A percentile compares a stretch with the other conserved stretches of the same genome.
Evolutionary conservation across 805 yeast species (phyloP).

Genomic region (Hyphopichia homilentoma): DNA sequence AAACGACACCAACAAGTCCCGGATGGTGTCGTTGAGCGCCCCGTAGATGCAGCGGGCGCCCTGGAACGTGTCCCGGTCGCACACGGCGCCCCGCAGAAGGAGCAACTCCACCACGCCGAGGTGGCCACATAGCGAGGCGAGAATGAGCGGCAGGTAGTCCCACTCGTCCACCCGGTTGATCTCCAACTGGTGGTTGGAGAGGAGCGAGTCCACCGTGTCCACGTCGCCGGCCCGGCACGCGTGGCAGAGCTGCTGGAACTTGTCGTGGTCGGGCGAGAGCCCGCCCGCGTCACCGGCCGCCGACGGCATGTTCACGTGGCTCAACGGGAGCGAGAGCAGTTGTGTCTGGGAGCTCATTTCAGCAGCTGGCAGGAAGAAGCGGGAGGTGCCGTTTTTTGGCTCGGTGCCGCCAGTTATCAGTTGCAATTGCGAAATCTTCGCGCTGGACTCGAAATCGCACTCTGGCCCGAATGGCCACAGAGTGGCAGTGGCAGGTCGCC

Average conservation of each 20-base stretch:
- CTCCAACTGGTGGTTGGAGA: slow-evolving; percentile 38
- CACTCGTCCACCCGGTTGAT: slow-evolving; percentile 60
- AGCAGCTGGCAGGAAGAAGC: too few species aligned
- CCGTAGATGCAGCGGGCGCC: slow-evolving; percentile 77
- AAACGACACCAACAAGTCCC: slow-evolving; percentile 53
- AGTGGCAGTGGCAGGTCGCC: too few species aligned
- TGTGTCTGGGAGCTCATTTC: too few species aligned
- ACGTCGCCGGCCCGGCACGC: slow-evolving; percentile 72
- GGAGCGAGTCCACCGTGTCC: slow-evolving; percentile 56
- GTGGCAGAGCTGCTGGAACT: slow-evolving; percentile 47
- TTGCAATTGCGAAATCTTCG: too few species aligned
- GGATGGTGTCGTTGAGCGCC: slow-evolving; percentile 64
- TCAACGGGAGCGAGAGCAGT: too few species aligned
- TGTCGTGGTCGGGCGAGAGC: too few species aligned
- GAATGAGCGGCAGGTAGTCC: slow-evolving; percentile 71
- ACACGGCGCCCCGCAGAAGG: slow-evolving; percentile 63
- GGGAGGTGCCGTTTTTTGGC: too few species aligned
- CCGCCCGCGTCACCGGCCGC: background rate
- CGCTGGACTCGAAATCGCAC: too few species aligned
- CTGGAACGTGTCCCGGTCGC: slow-evolving; percentile 78
- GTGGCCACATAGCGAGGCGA: slow-evolving; percentile 77
- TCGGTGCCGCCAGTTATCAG: too few species aligned
- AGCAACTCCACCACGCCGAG: slow-evolving; percentile 56
- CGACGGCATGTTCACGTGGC: too few species aligned
- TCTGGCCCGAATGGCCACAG: too few species aligned